phyloP scores from a whole-genome alignment of 805 yeast species.

The Hanseniaspora singularis region DNA sequence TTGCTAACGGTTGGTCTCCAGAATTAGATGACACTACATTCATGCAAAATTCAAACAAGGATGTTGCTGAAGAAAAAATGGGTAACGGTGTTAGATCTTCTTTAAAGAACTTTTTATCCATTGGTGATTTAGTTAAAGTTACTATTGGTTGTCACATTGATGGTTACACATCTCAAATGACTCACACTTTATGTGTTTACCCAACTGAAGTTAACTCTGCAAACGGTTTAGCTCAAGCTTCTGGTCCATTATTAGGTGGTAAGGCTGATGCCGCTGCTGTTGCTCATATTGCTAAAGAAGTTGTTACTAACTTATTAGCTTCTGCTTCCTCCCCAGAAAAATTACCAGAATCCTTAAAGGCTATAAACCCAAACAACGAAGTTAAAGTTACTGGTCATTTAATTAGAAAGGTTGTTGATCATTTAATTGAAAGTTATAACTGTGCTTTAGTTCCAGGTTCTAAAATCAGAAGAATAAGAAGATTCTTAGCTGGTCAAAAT shows the following conservation, averaged over 20 bases:
- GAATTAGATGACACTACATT: constrained; percentile 53
- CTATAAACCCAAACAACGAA: constrained; percentile 19
- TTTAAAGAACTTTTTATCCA: constrained; percentile 26
- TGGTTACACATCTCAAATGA: constrained; percentile 78
- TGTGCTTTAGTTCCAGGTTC: constrained; percentile 88
- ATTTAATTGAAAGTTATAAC: constrained; percentile 72
- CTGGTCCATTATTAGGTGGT: constrained; percentile 71
- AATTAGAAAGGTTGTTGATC: constrained; percentile 67
- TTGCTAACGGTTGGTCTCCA: constrained; percentile 72
- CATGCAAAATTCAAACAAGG: constrained; percentile 25
- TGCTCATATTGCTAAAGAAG: constrained; percentile 76
- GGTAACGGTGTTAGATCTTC: constrained; percentile 16
- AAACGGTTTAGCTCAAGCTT: constrained; percentile 31
- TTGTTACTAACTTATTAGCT: constrained; percentile 67
- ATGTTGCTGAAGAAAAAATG: not conserved
- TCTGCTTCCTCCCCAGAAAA: constrained; percentile 65
- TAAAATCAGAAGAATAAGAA: constrained; percentile 77
- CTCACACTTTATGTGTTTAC: constrained; percentile 78
- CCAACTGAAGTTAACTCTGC: constrained; percentile 45
- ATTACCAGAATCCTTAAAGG: constrained; percentile 42
- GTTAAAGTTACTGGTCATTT: constrained; percentile 50
- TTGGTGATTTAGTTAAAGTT: constrained; percentile 80
- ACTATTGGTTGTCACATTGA: constrained; percentile 85
- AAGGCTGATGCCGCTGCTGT: constrained; percentile 88
- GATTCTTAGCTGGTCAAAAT: constrained; percentile 92